Conservation (phyloP, 2,329 filamentous ascomycete genomes). For the Talaromyces islandicus region DNA sequence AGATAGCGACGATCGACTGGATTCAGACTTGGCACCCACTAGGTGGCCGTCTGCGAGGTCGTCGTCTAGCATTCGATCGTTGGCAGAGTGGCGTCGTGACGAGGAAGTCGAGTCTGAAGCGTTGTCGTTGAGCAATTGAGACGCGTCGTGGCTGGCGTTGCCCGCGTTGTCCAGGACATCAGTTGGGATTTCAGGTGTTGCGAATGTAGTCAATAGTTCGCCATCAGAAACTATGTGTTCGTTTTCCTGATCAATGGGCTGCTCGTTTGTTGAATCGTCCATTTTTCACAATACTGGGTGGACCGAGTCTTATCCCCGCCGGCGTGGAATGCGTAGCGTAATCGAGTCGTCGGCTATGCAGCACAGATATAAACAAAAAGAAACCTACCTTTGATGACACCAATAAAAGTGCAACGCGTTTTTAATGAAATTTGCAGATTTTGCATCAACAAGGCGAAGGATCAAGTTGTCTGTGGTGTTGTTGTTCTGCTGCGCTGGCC, state of each 20-base stretch:
- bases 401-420: not conserved
- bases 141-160: not conserved
- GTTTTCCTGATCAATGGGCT: not conserved
- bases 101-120: conserved; percentile 6
- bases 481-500: not conserved
- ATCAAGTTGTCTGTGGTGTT: not conserved
- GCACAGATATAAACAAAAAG: not conserved
- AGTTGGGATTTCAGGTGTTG: conserved; percentile 8
- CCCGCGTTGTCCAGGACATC: conserved; percentile 3
- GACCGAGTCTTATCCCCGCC: not conserved
- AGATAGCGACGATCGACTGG: conserved; percentile 37
- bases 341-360: not conserved
- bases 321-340: not conserved
- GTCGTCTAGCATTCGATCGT: not conserved
- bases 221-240: not conserved
- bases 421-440: not conserved
- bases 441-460: not conserved
- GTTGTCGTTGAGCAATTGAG: not conserved
- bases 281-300: not conserved
- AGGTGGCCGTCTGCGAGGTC: not conserved
- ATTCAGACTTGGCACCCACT: conserved; percentile 14
- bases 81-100: conserved; percentile 3
- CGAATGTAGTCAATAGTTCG: conserved; percentile 1
- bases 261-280: not conserved
- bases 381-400: not conserved